These are phyloP conservation scores for Seminavis robusta DNA, from an alignment of 108 stramenopile genomes.

Conservation along the genomic window DNA sequence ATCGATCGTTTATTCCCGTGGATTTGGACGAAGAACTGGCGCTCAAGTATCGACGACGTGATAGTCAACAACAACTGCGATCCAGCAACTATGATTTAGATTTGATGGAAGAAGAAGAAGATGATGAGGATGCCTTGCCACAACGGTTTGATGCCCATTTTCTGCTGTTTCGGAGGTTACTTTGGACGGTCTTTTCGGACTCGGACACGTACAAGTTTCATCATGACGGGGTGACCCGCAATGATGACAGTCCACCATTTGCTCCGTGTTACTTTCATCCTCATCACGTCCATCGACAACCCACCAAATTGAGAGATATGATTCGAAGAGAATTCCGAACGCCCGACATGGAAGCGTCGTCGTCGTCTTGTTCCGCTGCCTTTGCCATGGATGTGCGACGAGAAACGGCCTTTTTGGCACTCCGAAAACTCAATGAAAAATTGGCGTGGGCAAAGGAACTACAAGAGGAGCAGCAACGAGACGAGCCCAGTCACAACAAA, in stretches of 20 bases:
- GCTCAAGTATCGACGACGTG: conserved; percentile 7
- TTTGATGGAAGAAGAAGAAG: conserved; percentile 13
- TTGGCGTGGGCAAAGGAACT: conserved; percentile 49
- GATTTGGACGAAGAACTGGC: conserved; percentile 63
- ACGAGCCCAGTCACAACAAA: conserved; percentile 10
- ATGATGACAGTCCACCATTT: too few species aligned
- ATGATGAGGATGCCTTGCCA: background rate
- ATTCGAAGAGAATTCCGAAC: conserved; percentile 75
- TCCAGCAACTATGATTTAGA: background rate
- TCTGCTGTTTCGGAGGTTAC: conserved; percentile 58
- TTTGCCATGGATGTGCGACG: conserved; percentile 39
- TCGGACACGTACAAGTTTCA: conserved; percentile 32
- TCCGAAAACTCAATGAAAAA: conserved; percentile 73
- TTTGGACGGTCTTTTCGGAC: conserved; percentile 53
- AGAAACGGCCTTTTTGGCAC: conserved; percentile 64
- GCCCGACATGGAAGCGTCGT: background rate
- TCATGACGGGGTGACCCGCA: conserved; percentile 13
- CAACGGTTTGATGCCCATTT: conserved; percentile 10
- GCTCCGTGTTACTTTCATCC: too few species aligned
- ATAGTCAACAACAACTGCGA: background rate
- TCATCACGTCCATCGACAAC: too few species aligned
- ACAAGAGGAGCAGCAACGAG: conserved; percentile 6
- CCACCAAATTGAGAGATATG: conserved; percentile 31
- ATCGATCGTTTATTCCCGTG: conserved; percentile 54
- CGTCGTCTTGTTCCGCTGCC: conserved; percentile 21